These are phyloP conservation scores for Chrysochromulina parva DNA, from an alignment of 78 protist species.

Conservation along the genomic window DNA sequence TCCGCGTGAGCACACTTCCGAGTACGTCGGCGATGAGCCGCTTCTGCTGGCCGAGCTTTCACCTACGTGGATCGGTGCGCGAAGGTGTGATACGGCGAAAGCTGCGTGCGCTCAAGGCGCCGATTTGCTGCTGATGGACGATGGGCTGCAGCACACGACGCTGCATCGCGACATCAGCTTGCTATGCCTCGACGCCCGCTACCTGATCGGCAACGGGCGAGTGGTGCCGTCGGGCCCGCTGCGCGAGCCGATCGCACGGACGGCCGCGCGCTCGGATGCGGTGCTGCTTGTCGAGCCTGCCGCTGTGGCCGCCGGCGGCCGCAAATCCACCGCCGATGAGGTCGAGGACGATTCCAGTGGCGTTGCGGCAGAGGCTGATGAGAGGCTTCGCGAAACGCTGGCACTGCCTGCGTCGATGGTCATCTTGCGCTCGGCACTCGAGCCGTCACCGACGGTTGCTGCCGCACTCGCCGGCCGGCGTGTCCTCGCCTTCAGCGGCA, in stretches of 20 bases:
- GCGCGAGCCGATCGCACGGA: not conserved
- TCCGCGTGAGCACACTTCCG: not conserved
- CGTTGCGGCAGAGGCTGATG: not conserved
- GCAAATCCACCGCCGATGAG: not conserved
- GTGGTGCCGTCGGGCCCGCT: constrained; percentile 2
- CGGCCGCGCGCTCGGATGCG: not conserved
- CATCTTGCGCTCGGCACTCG: not conserved
- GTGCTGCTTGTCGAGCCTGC: not conserved
- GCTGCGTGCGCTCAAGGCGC: not conserved
- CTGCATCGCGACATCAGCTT: not conserved
- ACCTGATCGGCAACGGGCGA: not conserved
- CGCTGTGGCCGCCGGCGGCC: not conserved
- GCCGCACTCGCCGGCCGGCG: not conserved
- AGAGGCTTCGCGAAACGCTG: not conserved
- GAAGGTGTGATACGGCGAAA: not conserved
- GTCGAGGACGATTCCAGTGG: no score
- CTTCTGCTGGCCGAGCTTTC: not conserved
- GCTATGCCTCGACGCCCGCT: not conserved
- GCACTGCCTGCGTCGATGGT: not conserved
- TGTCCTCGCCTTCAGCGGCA: not conserved
- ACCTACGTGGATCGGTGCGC: not conserved
- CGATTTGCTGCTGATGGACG: not conserved
- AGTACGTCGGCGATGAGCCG: not conserved
- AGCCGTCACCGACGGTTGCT: not conserved
- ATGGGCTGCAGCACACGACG: not conserved